Evolutionary conservation across 2,329 filamentous ascomycete species (phyloP).

Genomic region (Coleophoma crateriformis): DNA sequence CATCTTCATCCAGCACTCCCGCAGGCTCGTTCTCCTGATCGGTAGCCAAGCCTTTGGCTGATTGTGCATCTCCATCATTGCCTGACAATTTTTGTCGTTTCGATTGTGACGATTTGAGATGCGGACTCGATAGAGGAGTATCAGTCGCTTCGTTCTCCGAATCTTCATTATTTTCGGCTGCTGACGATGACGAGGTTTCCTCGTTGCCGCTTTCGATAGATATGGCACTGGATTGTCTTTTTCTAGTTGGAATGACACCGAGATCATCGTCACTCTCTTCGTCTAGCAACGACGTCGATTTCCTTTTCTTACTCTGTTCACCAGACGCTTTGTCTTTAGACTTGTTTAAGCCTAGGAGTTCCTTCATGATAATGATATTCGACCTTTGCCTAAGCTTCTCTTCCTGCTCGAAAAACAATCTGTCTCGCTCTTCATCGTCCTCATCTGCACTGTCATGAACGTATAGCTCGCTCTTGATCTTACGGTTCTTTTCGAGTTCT

Average conservation of each 20-base stretch:
- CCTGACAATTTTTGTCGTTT: slow-evolving; percentile 32
- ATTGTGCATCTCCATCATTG: slow-evolving; percentile 21
- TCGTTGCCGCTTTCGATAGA: slow-evolving; percentile 25
- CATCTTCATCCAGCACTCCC: slow-evolving; percentile 15
- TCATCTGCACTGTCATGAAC: slow-evolving; percentile 86
- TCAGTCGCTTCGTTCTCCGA: slow-evolving; percentile 28
- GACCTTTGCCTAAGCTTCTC: slow-evolving; percentile 54
- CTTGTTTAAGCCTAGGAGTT: slow-evolving; percentile 17
- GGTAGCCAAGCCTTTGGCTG: slow-evolving; percentile 22
- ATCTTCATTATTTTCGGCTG: slow-evolving; percentile 21
- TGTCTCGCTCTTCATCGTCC: slow-evolving; percentile 69
- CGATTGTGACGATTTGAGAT: slow-evolving; percentile 22
- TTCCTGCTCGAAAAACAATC: slow-evolving; percentile 74
- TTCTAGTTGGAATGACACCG: slow-evolving; percentile 9
- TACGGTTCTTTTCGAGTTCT: slow-evolving; percentile 69
- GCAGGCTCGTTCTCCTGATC: slow-evolving; percentile 13
- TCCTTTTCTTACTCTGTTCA: slow-evolving; percentile 10
- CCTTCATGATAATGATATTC: slow-evolving; percentile 23
- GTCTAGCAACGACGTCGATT: slow-evolving; percentile 6
- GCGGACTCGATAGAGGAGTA: slow-evolving; percentile 34
- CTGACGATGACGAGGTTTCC: slow-evolving; percentile 12
- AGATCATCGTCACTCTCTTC: slow-evolving; percentile 23
- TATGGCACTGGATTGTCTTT: slow-evolving; percentile 15
- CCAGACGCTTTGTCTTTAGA: slow-evolving; percentile 4
- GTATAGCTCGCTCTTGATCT: slow-evolving; percentile 79